Evolutionary conservation across 805 yeast species (phyloP).

Genomic region (Wickerhamiella sorbophila): DNA sequence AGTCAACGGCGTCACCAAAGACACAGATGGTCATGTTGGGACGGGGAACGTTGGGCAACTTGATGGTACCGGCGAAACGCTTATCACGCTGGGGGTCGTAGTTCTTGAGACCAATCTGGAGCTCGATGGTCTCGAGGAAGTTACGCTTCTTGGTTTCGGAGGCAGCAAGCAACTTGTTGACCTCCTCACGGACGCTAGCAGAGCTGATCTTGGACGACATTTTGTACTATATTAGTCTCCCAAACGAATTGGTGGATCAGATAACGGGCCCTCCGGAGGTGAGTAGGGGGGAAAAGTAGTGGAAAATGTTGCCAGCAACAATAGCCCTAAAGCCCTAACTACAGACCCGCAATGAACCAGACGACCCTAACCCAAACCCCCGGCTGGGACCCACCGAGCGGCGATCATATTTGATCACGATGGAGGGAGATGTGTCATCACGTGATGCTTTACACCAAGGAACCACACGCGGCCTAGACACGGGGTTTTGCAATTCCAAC

Average conservation of each 20-base stretch:
- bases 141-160: conserved; percentile 98
- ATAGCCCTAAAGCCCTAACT: too few species aligned
- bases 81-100: conserved; percentile 99
- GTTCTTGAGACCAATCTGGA: conserved; percentile 99
- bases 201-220: conserved; percentile 58
- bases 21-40: conserved; percentile 99
- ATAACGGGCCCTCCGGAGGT: too few species aligned
- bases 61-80: conserved; percentile 99
- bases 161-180: conserved; percentile 76
- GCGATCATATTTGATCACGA: too few species aligned
- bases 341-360: too few species aligned
- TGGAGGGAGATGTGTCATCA: too few species aligned
- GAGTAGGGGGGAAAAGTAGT: too few species aligned
- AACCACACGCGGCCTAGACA: too few species aligned
- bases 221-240: conserved; percentile 18
- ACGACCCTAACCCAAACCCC: too few species aligned
- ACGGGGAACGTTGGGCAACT: conserved; percentile 98
- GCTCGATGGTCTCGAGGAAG: conserved; percentile 99
- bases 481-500: too few species aligned
- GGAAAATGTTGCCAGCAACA: too few species aligned
- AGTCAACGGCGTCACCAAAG: conserved; percentile 99
- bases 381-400: too few species aligned
- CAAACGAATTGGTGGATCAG: conserved; percentile 19
- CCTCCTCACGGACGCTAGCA: conserved; percentile 93
- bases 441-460: too few species aligned